Evolutionary conservation across 176 grass and related monocot genomes (phyloP).

Genomic region (Ensete glaucum): DNA sequence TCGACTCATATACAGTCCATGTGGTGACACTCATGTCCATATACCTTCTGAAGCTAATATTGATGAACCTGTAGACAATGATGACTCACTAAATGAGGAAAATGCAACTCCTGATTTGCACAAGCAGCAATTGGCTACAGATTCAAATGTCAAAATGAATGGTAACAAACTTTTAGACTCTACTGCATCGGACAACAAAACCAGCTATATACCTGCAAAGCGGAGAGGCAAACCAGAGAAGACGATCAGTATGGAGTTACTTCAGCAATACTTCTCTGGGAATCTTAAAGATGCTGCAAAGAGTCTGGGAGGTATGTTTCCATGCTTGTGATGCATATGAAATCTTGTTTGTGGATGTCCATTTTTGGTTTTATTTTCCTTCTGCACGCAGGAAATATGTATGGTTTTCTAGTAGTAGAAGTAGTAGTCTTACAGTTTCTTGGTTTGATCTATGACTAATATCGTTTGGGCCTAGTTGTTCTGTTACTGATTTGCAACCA

Average conservation of each 20-base stretch:
- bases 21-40: not conserved
- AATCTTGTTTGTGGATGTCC: not conserved
- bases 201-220: slow-evolving; percentile 5
- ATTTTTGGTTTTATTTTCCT: not conserved
- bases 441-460: no score
- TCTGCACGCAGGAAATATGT: not conserved
- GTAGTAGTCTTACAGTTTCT: no score
- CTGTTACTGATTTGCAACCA: no score
- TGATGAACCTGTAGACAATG: not conserved
- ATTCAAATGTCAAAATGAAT: slow-evolving; percentile 1
- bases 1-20: not conserved
- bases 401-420: not conserved
- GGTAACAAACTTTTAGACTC: slow-evolving; percentile 4
- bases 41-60: not conserved
- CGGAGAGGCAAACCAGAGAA: slow-evolving; percentile 24
- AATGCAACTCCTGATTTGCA: slow-evolving; percentile 8
- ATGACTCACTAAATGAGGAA: slow-evolving; percentile 9
- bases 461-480: no score
- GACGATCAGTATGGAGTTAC: slow-evolving; percentile 22
- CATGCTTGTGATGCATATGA: not conserved
- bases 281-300: slow-evolving; percentile 28
- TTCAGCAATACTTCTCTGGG: slow-evolving; percentile 23
- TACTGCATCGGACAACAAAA: slow-evolving; percentile 4
- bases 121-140: not conserved
- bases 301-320: slow-evolving; percentile 22